Conservation (phyloP, 208 protist species). For the Phytomonas sp. region DNA sequence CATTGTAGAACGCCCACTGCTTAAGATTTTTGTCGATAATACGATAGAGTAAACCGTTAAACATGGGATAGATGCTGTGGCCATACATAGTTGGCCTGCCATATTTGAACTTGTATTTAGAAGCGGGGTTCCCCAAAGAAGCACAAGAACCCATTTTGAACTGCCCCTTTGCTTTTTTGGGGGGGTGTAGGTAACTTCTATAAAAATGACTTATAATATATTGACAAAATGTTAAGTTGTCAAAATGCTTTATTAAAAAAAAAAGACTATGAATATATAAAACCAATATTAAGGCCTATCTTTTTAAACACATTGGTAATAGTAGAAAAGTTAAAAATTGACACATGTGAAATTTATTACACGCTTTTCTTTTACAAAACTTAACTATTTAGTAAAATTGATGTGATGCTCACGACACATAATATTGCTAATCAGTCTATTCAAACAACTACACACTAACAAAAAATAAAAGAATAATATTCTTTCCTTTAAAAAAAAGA, state of each 20-base stretch:
- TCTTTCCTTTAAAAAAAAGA: background rate
- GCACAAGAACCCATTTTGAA: slow-evolving; percentile 13
- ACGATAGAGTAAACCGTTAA: slow-evolving; percentile 62
- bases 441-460: background rate
- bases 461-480: slow-evolving; percentile 9
- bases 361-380: background rate
- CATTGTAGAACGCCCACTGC: slow-evolving; percentile 79
- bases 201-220: slow-evolving; percentile 3
- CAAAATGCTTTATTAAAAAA: background rate
- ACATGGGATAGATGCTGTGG: slow-evolving; percentile 52
- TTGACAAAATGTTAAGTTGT: background rate
- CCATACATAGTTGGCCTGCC: slow-evolving; percentile 50
- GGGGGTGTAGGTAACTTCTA: background rate
- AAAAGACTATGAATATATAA: slow-evolving; percentile 9
- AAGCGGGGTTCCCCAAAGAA: slow-evolving; percentile 8
- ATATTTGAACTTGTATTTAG: slow-evolving; percentile 31
- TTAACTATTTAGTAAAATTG: background rate
- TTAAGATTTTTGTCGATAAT: slow-evolving; percentile 38
- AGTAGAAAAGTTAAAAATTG: background rate
- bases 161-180: slow-evolving; percentile 4
- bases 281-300: background rate
- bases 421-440: background rate
- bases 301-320: background rate
- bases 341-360: slow-evolving; percentile 1
- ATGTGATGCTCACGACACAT: background rate